phyloP scores from a whole-genome alignment of 1,139 yeast genomes.

The Suzukiozyma palmioleophila region DNA sequence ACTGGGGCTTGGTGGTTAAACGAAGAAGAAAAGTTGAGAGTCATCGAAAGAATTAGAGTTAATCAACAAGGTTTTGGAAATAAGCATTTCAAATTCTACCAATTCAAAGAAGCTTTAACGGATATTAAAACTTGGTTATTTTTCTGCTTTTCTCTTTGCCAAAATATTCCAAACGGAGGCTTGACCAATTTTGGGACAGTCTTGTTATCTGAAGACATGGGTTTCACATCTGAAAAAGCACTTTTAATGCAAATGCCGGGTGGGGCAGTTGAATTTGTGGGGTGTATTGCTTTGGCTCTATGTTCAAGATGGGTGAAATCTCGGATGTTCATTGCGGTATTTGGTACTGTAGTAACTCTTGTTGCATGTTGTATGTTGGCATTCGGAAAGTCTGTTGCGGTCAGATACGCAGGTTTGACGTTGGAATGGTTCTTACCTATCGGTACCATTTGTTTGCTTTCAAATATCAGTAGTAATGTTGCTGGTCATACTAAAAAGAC shows the following conservation, averaged over 20 bases:
- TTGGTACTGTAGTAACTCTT: slow-evolving; percentile 33
- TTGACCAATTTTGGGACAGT: slow-evolving; percentile 41
- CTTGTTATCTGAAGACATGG: slow-evolving; percentile 41
- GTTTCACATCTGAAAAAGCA: slow-evolving; percentile 26
- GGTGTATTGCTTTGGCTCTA: slow-evolving; percentile 36
- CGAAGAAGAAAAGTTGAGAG: slow-evolving; percentile 41
- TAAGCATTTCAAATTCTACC: slow-evolving; percentile 48
- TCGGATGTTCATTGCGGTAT: slow-evolving; percentile 40
- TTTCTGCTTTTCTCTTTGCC: slow-evolving; percentile 21
- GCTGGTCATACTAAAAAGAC: slow-evolving; percentile 71
- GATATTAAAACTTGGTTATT: slow-evolving; percentile 45
- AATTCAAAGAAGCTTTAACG: slow-evolving; percentile 49
- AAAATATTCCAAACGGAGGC: slow-evolving; percentile 37
- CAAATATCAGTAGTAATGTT: slow-evolving; percentile 51
- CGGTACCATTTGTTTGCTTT: slow-evolving; percentile 44
- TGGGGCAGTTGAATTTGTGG: slow-evolving; percentile 38
- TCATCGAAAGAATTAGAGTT: slow-evolving; percentile 31
- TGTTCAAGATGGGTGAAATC: slow-evolving; percentile 23
- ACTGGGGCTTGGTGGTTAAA: slow-evolving; percentile 34
- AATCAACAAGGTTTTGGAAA: slow-evolving; percentile 57
- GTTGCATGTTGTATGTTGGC: slow-evolving; percentile 46
- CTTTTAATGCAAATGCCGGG: slow-evolving; percentile 31
- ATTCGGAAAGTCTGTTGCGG: slow-evolving; percentile 32
- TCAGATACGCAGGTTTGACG: slow-evolving; percentile 40
- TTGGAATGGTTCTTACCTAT: slow-evolving; percentile 27